Conservation (phyloP, 169 alveolate genomes). For the Besnoitia besnoiti region DNA sequence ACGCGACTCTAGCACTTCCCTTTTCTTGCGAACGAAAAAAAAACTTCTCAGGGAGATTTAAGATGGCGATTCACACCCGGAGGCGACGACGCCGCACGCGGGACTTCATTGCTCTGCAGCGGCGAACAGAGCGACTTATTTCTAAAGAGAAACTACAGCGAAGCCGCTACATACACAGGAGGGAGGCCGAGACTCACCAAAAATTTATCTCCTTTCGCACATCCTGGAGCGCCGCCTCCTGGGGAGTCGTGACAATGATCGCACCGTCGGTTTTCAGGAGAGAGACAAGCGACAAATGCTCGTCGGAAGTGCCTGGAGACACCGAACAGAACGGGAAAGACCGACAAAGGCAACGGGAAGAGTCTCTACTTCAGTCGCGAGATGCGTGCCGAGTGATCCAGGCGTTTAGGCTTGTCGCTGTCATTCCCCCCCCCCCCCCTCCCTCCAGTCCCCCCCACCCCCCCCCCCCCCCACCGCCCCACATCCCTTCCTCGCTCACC, state of each 20-base stretch:
- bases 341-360: neutral
- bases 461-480: no score
- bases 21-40: no score
- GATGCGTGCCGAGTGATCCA: neutral
- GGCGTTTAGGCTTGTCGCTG: no score
- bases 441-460: no score
- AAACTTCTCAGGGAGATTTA: no score
- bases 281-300: constrained; percentile 93
- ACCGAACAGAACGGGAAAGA: neutral
- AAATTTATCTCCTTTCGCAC: constrained; percentile 94
- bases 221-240: constrained; percentile 90
- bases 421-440: no score
- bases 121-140: neutral
- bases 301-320: constrained; percentile 94
- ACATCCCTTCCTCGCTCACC: no score
- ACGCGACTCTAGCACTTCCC: no score
- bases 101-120: neutral
- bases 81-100: neutral
- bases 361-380: neutral
- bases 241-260: constrained; percentile 86
- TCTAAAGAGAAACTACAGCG: neutral
- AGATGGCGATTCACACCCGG: no score
- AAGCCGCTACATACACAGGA: neutral
- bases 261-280: constrained; percentile 85
- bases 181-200: constrained; percentile 72